Evolutionary conservation across 78 protist genomes (phyloP).

Genomic region (Tieghemostelium lacteum): DNA sequence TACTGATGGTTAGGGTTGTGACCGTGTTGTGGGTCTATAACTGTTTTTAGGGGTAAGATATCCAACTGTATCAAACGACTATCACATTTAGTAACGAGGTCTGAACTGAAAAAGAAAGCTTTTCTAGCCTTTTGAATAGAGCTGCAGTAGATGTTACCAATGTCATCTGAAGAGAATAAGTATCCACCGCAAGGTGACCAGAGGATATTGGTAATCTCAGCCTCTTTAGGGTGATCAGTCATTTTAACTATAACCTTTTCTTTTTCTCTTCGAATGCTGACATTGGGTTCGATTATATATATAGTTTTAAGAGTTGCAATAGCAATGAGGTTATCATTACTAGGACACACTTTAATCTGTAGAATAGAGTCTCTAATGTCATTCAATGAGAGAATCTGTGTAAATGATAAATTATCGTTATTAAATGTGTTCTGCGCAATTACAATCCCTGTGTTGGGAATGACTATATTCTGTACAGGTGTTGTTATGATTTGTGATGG

Average conservation of each 20-base stretch:
- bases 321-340: constrained; percentile 57
- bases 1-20: background rate
- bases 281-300: constrained; percentile 44
- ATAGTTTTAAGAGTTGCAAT: constrained; percentile 40
- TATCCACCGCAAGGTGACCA: constrained; percentile 63
- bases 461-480: background rate
- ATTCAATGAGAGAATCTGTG: constrained; percentile 60
- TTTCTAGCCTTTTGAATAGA: constrained; percentile 39
- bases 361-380: constrained; percentile 53
- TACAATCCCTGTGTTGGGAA: no score
- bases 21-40: background rate
- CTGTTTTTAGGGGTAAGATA: background rate
- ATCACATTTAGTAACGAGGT: constrained; percentile 33
- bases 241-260: constrained; percentile 49
- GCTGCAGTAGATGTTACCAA: constrained; percentile 42
- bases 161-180: constrained; percentile 46
- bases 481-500: background rate
- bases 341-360: constrained; percentile 17
- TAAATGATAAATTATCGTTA: constrained; percentile 43
- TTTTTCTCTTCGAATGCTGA: constrained; percentile 41
- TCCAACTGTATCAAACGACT: constrained; percentile 31
- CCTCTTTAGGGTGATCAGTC: constrained; percentile 68
- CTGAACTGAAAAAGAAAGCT: constrained; percentile 35
- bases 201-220: constrained; percentile 35
- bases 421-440: constrained; percentile 9